Conservation (phyloP, 2,329 filamentous ascomycete genomes). For the Tolypocladium tundrense region DNA sequence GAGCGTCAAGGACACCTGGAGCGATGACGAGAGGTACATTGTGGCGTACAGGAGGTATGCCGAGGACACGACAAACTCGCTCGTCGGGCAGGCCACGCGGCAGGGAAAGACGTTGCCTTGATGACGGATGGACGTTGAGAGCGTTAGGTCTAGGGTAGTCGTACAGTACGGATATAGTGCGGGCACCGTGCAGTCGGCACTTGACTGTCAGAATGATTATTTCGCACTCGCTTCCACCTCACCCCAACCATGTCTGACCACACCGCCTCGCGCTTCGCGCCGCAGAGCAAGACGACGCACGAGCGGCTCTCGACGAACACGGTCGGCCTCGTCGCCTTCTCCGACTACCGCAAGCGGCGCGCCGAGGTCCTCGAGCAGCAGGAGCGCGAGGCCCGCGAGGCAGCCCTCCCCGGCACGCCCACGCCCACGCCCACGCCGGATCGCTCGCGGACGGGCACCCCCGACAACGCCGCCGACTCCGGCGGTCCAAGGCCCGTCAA, state of each 20-base stretch:
- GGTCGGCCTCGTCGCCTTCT: constrained; percentile 82
- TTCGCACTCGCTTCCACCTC: neutral
- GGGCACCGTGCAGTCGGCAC: no score
- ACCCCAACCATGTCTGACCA: constrained; percentile 28
- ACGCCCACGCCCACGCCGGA: constrained; percentile 40
- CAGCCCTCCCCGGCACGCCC: constrained; percentile 32
- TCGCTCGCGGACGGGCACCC: constrained; percentile 36
- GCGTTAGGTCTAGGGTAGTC: no score
- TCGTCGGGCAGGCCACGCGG: constrained; percentile 52
- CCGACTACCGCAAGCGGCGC: constrained; percentile 91
- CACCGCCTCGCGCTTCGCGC: constrained; percentile 53
- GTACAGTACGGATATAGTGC: no score
- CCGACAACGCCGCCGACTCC: constrained; percentile 28
- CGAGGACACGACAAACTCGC: constrained; percentile 51
- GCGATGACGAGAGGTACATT: constrained; percentile 56
- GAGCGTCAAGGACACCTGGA: constrained; percentile 59
- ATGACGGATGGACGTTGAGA: no score
- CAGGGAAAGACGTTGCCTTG: constrained; percentile 49
- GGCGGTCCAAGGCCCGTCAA: constrained; percentile 14
- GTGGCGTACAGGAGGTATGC: constrained; percentile 59
- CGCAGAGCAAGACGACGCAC: constrained; percentile 66
- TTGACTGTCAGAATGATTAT: no score
- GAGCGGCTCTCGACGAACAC: constrained; percentile 77
- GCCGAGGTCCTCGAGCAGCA: constrained; percentile 90
- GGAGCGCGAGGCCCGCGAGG: constrained; percentile 67